Evolutionary conservation across 1,284 basidiomycete species (phyloP).

Genomic region (Cutaneotrichosporon sp.): DNA sequence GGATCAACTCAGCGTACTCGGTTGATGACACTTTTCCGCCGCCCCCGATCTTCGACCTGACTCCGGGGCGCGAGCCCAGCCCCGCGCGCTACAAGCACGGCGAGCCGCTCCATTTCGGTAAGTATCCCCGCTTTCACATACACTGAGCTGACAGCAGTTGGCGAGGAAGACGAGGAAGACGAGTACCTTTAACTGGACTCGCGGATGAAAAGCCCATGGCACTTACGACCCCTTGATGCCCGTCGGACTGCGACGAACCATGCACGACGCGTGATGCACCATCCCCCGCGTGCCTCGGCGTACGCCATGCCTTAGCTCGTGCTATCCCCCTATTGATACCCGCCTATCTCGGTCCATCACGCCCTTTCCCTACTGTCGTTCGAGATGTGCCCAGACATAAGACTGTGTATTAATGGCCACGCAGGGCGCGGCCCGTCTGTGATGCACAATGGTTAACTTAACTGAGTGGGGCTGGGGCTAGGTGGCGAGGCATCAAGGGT

Average conservation of each 20-base stretch:
- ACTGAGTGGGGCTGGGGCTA: background rate
- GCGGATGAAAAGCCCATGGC: conserved; percentile 4
- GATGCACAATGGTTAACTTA: conserved; percentile 2
- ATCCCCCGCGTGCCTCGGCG: background rate
- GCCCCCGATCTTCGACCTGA: conserved; percentile 54
- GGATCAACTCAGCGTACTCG: conserved; percentile 22
- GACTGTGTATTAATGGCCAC: conserved; percentile 5
- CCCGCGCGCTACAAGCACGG: conserved; percentile 79
- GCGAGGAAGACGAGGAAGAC: conserved; percentile 70
- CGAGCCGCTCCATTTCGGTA: conserved; percentile 68
- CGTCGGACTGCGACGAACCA: background rate
- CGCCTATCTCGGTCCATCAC: background rate
- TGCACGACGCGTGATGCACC: background rate
- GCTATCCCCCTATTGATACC: conserved; percentile 1
- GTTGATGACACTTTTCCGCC: conserved; percentile 25
- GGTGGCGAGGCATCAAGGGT: too few relatives aligned
- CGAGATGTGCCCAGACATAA: conserved; percentile 8
- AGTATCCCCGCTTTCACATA: conserved; percentile 16
- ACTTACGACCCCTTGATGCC: conserved; percentile 4
- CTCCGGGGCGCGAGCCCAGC: conserved; percentile 59
- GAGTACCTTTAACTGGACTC: conserved; percentile 1
- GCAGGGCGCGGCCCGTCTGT: conserved; percentile 9
- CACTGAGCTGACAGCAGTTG: conserved; percentile 22
- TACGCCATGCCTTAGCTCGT: background rate
- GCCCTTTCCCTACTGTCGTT: conserved; percentile 5